Evolutionary conservation across 176 grass and related monocot genomes (phyloP).

Genomic region (Triticum turgidum): DNA sequence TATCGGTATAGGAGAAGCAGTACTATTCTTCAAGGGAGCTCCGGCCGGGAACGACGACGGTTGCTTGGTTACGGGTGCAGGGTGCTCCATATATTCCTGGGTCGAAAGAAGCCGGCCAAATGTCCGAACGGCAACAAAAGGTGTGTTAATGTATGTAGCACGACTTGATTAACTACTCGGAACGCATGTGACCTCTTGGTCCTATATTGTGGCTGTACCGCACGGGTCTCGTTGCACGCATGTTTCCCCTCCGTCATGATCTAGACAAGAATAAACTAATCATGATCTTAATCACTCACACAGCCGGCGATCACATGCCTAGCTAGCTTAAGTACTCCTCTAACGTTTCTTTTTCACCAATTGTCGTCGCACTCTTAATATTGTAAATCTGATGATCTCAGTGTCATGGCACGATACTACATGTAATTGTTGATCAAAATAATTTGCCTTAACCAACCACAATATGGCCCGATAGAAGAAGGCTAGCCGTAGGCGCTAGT

Average conservation of each 20-base stretch:
- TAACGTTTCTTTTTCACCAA: background rate
- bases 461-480: no score
- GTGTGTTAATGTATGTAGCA: background rate
- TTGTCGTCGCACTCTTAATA: no score
- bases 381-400: background rate
- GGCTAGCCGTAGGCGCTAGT: no score
- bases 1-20: background rate
- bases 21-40: slow-evolving; percentile 29
- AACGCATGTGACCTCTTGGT: background rate
- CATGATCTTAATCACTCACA: background rate
- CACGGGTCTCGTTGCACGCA: background rate
- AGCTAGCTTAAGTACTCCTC: no score
- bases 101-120: background rate
- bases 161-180: background rate
- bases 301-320: background rate
- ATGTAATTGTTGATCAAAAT: no score
- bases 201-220: background rate
- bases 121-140: background rate
- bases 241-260: background rate
- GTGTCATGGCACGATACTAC: no score
- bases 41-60: background rate
- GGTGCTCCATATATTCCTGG: background rate
- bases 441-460: no score
- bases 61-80: background rate
- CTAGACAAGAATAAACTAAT: background rate